Percentiles rank a stretch among this genome's conserved stretches.
These are phyloP conservation scores for Suhomyces sp. DNA, from an alignment of 805 yeast genomes.

Conservation along the genomic window DNA sequence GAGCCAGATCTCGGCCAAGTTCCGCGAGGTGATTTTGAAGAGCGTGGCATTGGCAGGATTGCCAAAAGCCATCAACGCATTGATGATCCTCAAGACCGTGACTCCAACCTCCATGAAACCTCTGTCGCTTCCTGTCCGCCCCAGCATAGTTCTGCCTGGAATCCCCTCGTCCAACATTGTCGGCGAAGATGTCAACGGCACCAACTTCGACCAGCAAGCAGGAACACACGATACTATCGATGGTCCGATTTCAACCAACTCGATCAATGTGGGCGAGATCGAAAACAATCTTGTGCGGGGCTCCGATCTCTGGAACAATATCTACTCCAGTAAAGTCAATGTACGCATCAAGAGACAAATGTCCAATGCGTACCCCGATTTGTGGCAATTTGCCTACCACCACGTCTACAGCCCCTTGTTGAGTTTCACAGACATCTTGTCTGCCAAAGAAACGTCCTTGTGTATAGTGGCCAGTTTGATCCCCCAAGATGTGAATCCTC, in stretches of 20 bases:
- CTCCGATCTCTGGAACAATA: conserved; percentile 61
- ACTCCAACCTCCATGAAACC: conserved; percentile 53
- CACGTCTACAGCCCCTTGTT: conserved; percentile 78
- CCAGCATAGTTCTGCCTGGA: conserved; percentile 29
- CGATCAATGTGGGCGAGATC: conserved; percentile 27
- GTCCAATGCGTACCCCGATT: conserved; percentile 76
- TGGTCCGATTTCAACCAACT: conserved; percentile 35
- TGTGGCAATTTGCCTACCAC: conserved; percentile 68
- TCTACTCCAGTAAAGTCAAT: conserved; percentile 71
- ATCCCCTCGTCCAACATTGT: conserved; percentile 37
- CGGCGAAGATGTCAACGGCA: conserved; percentile 39
- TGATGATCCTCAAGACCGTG: conserved; percentile 57
- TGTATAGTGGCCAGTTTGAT: conserved; percentile 76
- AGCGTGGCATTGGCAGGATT: conserved; percentile 77
- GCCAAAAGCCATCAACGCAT: conserved; percentile 80
- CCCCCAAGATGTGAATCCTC: conserved; percentile 93
- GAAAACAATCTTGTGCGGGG: conserved; percentile 48
- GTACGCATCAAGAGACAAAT: conserved; percentile 64
- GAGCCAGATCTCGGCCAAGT: conserved; percentile 43
- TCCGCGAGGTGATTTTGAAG: conserved; percentile 77
- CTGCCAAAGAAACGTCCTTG: conserved; percentile 68
- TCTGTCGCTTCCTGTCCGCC: conserved; percentile 23
- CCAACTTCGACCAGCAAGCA: conserved; percentile 26
- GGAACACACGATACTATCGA: conserved; percentile 31
- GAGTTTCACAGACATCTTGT: conserved; percentile 60